Percentiles rank a stretch among this genome's conserved stretches.
Conservation (phyloP, 2,329 filamentous ascomycete species). For the Alternaria dauci region DNA sequence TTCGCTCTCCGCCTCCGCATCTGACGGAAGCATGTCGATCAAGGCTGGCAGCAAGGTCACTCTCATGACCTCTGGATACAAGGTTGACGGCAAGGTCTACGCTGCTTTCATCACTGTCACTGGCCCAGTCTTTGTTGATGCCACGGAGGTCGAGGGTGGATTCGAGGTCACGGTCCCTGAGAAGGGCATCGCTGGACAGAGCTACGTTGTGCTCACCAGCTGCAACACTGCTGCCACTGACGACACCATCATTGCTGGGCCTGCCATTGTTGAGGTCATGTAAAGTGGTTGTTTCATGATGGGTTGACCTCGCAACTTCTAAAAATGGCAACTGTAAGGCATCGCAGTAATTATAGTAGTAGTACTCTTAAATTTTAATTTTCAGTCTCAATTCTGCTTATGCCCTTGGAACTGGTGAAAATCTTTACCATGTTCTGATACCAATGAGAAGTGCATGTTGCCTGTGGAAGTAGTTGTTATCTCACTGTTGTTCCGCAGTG, state of each 20-base stretch:
- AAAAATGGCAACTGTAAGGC: not conserved
- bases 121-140: slow-evolving; percentile 31
- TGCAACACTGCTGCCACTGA: slow-evolving; percentile 38
- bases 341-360: not conserved
- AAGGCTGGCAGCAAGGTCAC: slow-evolving; percentile 26
- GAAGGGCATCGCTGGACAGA: slow-evolving; percentile 36
- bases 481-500: too few species aligned
- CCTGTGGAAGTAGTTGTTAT: too few species aligned
- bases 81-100: slow-evolving; percentile 33
- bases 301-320: not conserved
- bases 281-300: not conserved
- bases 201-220: slow-evolving; percentile 35
- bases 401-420: not conserved
- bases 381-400: not conserved
- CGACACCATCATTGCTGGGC: slow-evolving; percentile 37
- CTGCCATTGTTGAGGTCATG: slow-evolving; percentile 32
- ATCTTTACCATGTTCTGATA: not conserved
- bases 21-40: slow-evolving; percentile 20
- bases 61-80: slow-evolving; percentile 26
- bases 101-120: slow-evolving; percentile 37
- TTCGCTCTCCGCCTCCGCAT: slow-evolving; percentile 45
- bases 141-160: slow-evolving; percentile 23
- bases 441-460: not conserved
- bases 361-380: slow-evolving; percentile 2
- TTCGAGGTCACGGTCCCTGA: slow-evolving; percentile 31